Conservation (phyloP, 2,329 filamentous ascomycete genomes). For the Pseudogymnoascus sp. region DNA sequence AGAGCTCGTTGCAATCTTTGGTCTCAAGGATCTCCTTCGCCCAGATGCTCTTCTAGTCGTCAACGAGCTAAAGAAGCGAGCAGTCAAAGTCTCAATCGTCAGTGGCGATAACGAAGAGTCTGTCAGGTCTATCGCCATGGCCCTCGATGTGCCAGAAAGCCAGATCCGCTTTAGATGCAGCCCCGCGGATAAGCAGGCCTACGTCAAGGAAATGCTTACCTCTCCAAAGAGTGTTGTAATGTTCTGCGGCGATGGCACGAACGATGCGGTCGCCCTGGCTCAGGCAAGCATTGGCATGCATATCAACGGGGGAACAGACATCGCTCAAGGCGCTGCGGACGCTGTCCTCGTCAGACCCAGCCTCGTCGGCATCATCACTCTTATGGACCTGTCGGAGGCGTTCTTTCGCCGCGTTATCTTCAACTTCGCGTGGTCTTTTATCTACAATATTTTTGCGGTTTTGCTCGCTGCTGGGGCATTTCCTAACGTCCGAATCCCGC, state of each 20-base stretch:
- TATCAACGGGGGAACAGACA: constrained; percentile 53
- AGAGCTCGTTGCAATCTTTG: constrained; percentile 32
- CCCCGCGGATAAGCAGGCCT: constrained; percentile 29
- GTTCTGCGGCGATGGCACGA: constrained; percentile 72
- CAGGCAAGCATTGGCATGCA: constrained; percentile 65
- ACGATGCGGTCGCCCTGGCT: constrained; percentile 66
- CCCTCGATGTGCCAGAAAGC: constrained; percentile 31
- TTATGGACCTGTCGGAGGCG: constrained; percentile 44
- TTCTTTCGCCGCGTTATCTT: constrained; percentile 40
- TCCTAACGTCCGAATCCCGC: constrained; percentile 44
- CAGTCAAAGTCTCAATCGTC: constrained; percentile 39
- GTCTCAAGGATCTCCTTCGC: constrained; percentile 38
- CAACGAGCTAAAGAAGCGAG: constrained; percentile 28
- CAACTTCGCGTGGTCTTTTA: constrained; percentile 54
- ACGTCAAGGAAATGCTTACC: constrained; percentile 15
- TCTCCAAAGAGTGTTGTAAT: constrained; percentile 38
- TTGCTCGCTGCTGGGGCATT: constrained; percentile 52
- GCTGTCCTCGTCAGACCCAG: constrained; percentile 54
- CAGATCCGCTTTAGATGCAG: constrained; percentile 28
- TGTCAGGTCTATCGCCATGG: constrained; percentile 33
- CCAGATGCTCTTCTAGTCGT: constrained; percentile 34
- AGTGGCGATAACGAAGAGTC: constrained; percentile 44
- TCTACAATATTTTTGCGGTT: constrained; percentile 57
- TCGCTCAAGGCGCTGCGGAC: constrained; percentile 60
- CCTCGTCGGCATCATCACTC: constrained; percentile 47